These are phyloP conservation scores for Aureobasidium pullulans DNA, from an alignment of 2,329 filamentous ascomycete genomes.

Conservation along the genomic window DNA sequence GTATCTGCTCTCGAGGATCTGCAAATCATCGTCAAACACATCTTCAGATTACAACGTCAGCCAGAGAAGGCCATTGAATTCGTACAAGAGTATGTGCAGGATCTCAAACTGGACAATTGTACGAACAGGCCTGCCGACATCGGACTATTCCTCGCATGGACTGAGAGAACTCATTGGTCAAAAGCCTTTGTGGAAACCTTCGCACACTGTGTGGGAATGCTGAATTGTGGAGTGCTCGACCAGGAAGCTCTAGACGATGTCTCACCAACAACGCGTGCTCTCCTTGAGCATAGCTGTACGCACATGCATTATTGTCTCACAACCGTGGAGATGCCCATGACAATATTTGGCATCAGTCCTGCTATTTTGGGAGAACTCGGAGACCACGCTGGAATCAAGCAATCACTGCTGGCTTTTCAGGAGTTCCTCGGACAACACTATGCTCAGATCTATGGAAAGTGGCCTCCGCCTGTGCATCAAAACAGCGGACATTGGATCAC, in stretches of 20 bases:
- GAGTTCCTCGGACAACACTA: conserved; percentile 56
- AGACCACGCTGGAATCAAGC: conserved; percentile 36
- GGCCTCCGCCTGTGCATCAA: conserved; percentile 40
- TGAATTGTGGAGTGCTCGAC: conserved; percentile 20
- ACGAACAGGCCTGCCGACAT: conserved; percentile 54
- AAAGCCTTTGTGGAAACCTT: conserved; percentile 63
- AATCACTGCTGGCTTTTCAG: conserved; percentile 53
- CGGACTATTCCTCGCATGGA: conserved; percentile 57
- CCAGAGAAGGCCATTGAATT: conserved; percentile 31
- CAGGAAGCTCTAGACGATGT: background rate
- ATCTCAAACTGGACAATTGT: conserved; percentile 53
- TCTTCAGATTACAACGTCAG: conserved; percentile 30
- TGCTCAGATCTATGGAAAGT: conserved; percentile 48
- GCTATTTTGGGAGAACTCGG: conserved; percentile 34
- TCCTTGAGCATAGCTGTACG: conserved; percentile 51
- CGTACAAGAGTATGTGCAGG: conserved; percentile 4
- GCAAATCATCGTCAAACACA: conserved; percentile 52
- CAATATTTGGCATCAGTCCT: conserved; percentile 52
- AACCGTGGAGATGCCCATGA: conserved; percentile 52
- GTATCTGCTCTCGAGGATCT: conserved; percentile 58
- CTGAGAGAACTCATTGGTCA: conserved; percentile 56
- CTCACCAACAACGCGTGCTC: conserved; percentile 30
- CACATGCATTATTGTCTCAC: conserved; percentile 55
- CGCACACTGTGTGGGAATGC: conserved; percentile 58
- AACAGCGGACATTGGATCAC: conserved; percentile 47